Evolutionary conservation across 805 yeast species (phyloP).

Genomic region (Schwanniomyces polymorphus): DNA sequence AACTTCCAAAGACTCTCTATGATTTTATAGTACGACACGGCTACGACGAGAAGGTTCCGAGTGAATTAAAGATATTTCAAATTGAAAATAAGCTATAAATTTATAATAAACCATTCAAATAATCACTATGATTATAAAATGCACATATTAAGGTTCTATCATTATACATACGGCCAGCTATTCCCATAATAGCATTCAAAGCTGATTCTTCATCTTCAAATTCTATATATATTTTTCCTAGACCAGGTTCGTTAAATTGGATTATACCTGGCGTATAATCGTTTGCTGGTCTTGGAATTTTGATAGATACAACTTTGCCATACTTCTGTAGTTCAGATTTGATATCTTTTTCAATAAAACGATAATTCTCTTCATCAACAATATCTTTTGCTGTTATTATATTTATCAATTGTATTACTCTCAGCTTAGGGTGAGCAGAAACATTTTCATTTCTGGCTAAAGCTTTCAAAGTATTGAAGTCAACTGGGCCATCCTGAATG

Average conservation of each 20-base stretch:
- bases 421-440: slow-evolving; percentile 40
- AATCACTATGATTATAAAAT: slow-evolving; percentile 61
- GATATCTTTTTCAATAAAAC: slow-evolving; percentile 55
- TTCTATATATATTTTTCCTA: slow-evolving; percentile 73
- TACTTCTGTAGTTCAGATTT: slow-evolving; percentile 44
- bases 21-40: slow-evolving; percentile 64
- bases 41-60: slow-evolving; percentile 47
- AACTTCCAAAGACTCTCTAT: slow-evolving; percentile 66
- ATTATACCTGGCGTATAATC: slow-evolving; percentile 42
- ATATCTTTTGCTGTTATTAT: slow-evolving; percentile 65
- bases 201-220: slow-evolving; percentile 56
- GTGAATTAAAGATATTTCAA: slow-evolving; percentile 25
- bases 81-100: slow-evolving; percentile 8
- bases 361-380: slow-evolving; percentile 46
- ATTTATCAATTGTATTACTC: slow-evolving; percentile 66
- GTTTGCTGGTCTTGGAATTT: slow-evolving; percentile 63
- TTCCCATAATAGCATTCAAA: slow-evolving; percentile 50
- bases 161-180: slow-evolving; percentile 68
- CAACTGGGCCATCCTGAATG: slow-evolving; percentile 36
- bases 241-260: slow-evolving; percentile 49
- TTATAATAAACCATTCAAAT: slow-evolving; percentile 37
- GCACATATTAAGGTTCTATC: slow-evolving; percentile 70
- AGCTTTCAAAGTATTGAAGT: slow-evolving; percentile 35
- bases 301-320: slow-evolving; percentile 54
- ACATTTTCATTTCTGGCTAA: slow-evolving; percentile 39